Evolutionary conservation across 164 flowering plant species (phyloP).

Genomic region (Annona cherimola): DNA sequence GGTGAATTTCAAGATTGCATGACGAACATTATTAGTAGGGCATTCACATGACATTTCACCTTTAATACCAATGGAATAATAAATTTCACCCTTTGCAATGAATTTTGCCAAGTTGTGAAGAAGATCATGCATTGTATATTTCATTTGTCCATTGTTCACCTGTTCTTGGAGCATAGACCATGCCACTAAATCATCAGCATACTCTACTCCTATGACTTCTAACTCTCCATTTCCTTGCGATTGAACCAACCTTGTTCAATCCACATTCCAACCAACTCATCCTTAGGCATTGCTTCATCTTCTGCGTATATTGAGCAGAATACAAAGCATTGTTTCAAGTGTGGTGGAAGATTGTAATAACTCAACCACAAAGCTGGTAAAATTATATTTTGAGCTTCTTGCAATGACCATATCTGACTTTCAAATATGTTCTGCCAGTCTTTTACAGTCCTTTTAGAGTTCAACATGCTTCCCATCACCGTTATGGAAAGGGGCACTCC

Average conservation of each 20-base stretch:
- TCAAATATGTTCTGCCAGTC: conserved; percentile 8
- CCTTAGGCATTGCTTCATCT: neutral
- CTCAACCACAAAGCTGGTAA: conserved; percentile 10
- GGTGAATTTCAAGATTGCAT: neutral
- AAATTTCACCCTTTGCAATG: neutral
- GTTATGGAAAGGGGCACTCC: neutral
- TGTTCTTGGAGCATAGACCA: conserved; percentile 4
- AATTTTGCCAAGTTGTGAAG: conserved; percentile 8
- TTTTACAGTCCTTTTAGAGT: neutral
- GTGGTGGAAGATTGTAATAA: conserved; percentile 4
- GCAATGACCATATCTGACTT: conserved; percentile 10
- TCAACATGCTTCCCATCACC: neutral
- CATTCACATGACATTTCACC: neutral
- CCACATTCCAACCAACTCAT: conserved; percentile 8
- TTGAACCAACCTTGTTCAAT: conserved; percentile 11
- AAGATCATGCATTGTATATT: conserved; percentile 10
- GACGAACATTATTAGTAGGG: neutral
- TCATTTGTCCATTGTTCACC: neutral
- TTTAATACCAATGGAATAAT: neutral
- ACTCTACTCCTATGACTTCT: conserved; percentile 6
- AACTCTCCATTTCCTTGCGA: neutral
- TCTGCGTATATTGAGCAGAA: conserved; percentile 8
- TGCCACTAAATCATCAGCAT: conserved; percentile 5
- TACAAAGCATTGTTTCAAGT: conserved; percentile 12
- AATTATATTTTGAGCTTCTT: neutral